Conservation (phyloP, 495 filamentous ascomycete species). For the Ascobolus immersus region DNA sequence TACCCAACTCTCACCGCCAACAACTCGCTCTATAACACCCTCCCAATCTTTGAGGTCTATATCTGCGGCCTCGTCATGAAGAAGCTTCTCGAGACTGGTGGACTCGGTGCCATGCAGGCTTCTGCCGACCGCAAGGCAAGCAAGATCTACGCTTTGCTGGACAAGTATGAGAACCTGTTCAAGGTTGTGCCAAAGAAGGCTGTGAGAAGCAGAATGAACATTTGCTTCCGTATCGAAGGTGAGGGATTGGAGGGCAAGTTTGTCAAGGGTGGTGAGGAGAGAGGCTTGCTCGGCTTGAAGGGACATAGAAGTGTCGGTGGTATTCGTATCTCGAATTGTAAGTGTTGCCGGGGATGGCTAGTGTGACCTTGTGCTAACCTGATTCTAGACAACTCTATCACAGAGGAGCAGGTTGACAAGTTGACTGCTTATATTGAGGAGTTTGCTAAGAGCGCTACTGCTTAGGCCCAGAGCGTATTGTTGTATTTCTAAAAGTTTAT, state of each 20-base stretch:
- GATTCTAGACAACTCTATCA: conserved; percentile 31
- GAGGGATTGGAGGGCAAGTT: conserved; percentile 47
- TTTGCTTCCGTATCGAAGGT: conserved; percentile 57
- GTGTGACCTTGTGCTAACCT: conserved; percentile 2
- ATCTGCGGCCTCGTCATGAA: conserved; percentile 66
- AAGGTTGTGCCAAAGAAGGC: conserved; percentile 44
- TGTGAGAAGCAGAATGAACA: conserved; percentile 67
- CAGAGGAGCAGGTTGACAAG: conserved; percentile 30
- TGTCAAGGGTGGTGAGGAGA: conserved; percentile 38
- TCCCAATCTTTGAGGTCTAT: conserved; percentile 81
- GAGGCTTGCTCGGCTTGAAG: conserved; percentile 44
- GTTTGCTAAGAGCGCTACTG: conserved; percentile 31
- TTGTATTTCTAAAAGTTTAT: too few relatives aligned
- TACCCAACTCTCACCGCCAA: conserved; percentile 64
- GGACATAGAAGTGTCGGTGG: conserved; percentile 61
- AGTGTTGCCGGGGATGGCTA: too few relatives aligned
- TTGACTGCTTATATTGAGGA: conserved; percentile 30
- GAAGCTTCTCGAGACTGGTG: conserved; percentile 32
- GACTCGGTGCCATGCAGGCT: conserved; percentile 44
- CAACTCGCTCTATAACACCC: conserved; percentile 79
- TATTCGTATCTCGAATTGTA: conserved; percentile 32
- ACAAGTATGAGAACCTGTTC: conserved; percentile 33
- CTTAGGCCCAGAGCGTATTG: too few relatives aligned
- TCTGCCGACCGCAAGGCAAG: conserved; percentile 45
- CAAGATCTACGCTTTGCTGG: conserved; percentile 47